Base-by-base conservation (phyloP, 495 filamentous ascomycete species). In the Daldinia childiae region DNA sequence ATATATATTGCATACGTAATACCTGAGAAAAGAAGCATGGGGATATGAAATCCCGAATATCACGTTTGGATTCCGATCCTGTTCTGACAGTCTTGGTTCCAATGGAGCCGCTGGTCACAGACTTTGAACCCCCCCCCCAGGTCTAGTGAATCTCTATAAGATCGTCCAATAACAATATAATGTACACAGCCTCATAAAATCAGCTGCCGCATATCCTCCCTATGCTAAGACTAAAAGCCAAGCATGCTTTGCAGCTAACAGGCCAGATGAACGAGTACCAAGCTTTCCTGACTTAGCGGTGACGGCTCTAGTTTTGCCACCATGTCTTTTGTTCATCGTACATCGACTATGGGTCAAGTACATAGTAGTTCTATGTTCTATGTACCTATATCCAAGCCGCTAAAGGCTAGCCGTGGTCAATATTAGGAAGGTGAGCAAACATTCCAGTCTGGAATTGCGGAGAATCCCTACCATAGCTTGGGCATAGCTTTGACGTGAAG, bases 361-460 rank as follows among this genome's bases (percentile, higher is more conserved):
- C 50, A 54, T 54, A 54, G 50, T 54, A 30, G 50, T 54, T 54
- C 50, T 15, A 54, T 54, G 50, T 54, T 54, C 26, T 15, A 54
- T 54, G 50, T 54, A 54, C 50, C 24, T 62, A 50, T 58, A 45
- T 54, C 54, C 70, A 58, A 73, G 64, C 56, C 51, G 45, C 62
- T 57, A 62, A 43, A 58, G 17, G 26, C 26, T 60, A 27, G 51
- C 50, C 50, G 52, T 68, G 32, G 56, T 68, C 65, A 29, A 52
- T 27, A 73, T 73, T 73, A 73, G 71, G 71, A 73, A 73, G 71
- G 71, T 73, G 65, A 73, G 66, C 71, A 58, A 58, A 69, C 66
- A 73, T 73, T 73, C 71, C 71, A 73, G 50, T 24, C 62, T 62
- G 58, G 58, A 58, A 61, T 57, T 73, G 71, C 66, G 66, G 71